Evolutionary conservation across 371 early-diverging fungal genomes (phyloP).

Genomic region (Mucor racemosus): DNA sequence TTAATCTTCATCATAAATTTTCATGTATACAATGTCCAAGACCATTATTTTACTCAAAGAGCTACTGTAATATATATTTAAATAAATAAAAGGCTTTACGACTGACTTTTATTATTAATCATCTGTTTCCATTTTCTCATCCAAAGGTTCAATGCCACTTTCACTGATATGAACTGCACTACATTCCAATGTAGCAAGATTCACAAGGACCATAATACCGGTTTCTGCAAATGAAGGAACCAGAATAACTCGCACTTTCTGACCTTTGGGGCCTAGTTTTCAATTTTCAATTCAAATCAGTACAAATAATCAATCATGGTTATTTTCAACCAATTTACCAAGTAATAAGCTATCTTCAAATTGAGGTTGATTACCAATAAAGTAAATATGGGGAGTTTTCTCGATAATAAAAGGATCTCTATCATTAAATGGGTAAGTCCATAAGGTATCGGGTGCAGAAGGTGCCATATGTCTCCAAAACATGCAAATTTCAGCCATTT

Average conservation of each 20-base stretch:
- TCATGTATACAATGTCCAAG: too few relatives aligned
- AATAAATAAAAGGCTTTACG: not conserved
- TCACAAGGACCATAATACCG: slow-evolving; percentile 66
- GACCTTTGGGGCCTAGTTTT: slow-evolving; percentile 49
- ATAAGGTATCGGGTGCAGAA: slow-evolving; percentile 91
- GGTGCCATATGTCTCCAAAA: slow-evolving; percentile 90
- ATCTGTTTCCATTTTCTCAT: not conserved
- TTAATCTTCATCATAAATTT: too few relatives aligned
- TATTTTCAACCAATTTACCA: slow-evolving; percentile 40
- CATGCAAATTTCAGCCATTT: slow-evolving; percentile 72
- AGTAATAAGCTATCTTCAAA: slow-evolving; percentile 67
- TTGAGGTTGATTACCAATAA: slow-evolving; percentile 87
- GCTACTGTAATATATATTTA: not conserved
- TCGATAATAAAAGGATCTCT: slow-evolving; percentile 85
- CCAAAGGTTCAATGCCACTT: not conserved
- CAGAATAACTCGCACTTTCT: slow-evolving; percentile 63
- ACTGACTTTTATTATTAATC: not conserved
- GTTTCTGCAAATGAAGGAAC: slow-evolving; percentile 71
- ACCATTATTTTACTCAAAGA: too few relatives aligned
- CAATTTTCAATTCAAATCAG: not conserved
- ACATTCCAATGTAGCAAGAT: slow-evolving; percentile 68
- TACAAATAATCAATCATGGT: not conserved
- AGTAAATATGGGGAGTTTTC: slow-evolving; percentile 80
- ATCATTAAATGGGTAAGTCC: slow-evolving; percentile 87
- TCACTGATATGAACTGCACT: slow-evolving; percentile 47